These are phyloP conservation scores for Helichrysum umbraculigerum DNA, from an alignment of 129 eudicot genomes.

Conservation along the genomic window DNA sequence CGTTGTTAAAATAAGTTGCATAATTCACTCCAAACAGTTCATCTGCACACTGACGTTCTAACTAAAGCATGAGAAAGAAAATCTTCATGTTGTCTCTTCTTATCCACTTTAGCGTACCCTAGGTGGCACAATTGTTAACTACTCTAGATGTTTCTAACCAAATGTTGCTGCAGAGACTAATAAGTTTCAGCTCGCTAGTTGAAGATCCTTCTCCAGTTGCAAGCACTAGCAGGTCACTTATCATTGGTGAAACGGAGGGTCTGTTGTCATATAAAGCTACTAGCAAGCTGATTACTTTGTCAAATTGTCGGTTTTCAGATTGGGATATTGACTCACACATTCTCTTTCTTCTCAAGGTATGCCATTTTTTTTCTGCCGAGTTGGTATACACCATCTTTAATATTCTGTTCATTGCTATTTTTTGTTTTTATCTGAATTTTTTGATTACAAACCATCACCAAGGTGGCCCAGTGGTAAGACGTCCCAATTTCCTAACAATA, in stretches of 20 bases:
- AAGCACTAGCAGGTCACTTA: constrained; percentile 52
- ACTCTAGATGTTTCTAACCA: constrained; percentile 30
- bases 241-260: constrained; percentile 64
- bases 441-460: no score
- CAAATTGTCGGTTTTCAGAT: constrained; percentile 61
- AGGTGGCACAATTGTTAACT: constrained; percentile 17
- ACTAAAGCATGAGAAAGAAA: constrained; percentile 1
- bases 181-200: constrained; percentile 59
- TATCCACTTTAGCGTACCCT: constrained; percentile 2
- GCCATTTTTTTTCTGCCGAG: neutral
- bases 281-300: constrained; percentile 58
- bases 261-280: constrained; percentile 70
- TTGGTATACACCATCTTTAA: neutral
- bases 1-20: neutral
- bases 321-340: constrained; percentile 72
- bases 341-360: constrained; percentile 89
- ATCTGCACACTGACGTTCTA: neutral
- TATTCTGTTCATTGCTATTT: neutral
- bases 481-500: no score
- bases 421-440: neutral
- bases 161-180: constrained; percentile 70
- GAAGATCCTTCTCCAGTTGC: constrained; percentile 94
- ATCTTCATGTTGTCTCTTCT: constrained; percentile 1
- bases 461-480: no score
- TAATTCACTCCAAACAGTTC: neutral